Evolutionary conservation across 2,329 filamentous ascomycete species (phyloP).

Genomic region (Dendrostoma leiphaemia): DNA sequence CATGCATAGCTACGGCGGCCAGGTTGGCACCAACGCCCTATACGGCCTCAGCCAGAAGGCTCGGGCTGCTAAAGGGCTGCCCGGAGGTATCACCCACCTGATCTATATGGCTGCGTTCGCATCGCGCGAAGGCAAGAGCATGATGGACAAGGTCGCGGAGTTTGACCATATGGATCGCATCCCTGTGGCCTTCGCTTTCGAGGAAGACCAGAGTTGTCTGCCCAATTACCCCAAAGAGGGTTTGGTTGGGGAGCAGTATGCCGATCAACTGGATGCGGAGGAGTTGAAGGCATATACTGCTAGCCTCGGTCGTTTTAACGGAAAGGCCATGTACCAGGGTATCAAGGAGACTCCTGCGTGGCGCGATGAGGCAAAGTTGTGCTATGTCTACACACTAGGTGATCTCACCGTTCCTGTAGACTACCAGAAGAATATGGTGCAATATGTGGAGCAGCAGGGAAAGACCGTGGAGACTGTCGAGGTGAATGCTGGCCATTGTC

Average conservation of each 20-base stretch:
- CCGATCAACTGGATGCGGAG: background rate
- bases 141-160: constrained; percentile 3
- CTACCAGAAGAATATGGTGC: constrained; percentile 16
- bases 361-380: constrained; percentile 1
- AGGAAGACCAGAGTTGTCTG: constrained; percentile 3
- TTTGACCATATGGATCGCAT: constrained; percentile 1
- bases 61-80: constrained; percentile 15
- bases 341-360: background rate
- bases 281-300: background rate
- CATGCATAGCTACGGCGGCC: constrained; percentile 28
- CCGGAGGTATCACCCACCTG: constrained; percentile 24
- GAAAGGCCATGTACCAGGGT: background rate
- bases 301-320: background rate
- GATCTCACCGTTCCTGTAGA: constrained; percentile 8
- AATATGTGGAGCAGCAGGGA: background rate
- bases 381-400: constrained; percentile 5
- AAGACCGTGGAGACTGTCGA: constrained; percentile 1
- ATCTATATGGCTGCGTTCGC: constrained; percentile 18
- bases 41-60: constrained; percentile 19
- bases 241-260: background rate
- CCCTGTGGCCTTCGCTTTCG: background rate
- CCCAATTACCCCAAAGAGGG: background rate
- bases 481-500: constrained; percentile 15
- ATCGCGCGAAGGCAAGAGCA: background rate
- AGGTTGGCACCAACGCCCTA: constrained; percentile 27